Evolutionary conservation across 495 filamentous ascomycete genomes (phyloP).

Genomic region (Daldinia loculata): DNA sequence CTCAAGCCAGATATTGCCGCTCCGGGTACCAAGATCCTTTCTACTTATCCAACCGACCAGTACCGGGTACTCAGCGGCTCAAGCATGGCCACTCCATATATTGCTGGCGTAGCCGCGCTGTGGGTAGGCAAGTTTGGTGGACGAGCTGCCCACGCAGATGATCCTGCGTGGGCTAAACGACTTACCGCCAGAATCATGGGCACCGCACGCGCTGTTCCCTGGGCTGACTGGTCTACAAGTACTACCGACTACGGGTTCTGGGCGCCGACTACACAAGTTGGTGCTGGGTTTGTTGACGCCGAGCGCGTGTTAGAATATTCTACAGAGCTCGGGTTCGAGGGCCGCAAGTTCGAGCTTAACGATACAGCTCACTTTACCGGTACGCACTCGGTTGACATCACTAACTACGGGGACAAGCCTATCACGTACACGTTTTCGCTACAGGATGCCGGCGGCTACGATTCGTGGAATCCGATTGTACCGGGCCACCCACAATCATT

Average conservation of each 20-base stretch:
- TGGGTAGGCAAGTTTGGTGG: slow-evolving; percentile 47
- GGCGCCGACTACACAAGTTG: slow-evolving; percentile 39
- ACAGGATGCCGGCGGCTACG: background rate
- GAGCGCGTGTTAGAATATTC: slow-evolving; percentile 66
- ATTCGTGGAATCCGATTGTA: background rate
- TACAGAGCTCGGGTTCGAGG: slow-evolving; percentile 70
- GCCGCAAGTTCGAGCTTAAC: slow-evolving; percentile 63
- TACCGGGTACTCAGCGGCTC: slow-evolving; percentile 58
- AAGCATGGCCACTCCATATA: slow-evolving; percentile 62
- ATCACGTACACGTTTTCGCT: background rate
- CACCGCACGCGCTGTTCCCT: slow-evolving; percentile 50
- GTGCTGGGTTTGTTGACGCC: slow-evolving; percentile 66
- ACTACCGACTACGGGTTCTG: slow-evolving; percentile 47
- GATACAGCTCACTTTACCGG: slow-evolving; percentile 51
- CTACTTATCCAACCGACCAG: slow-evolving; percentile 50
- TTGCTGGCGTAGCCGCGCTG: slow-evolving; percentile 57
- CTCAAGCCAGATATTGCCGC: slow-evolving; percentile 32
- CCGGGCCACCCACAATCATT: background rate
- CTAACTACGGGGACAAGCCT: background rate
- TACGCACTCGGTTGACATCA: background rate
- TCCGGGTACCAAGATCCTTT: slow-evolving; percentile 59
- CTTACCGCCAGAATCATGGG: slow-evolving; percentile 44
- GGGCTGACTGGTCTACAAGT: slow-evolving; percentile 50
- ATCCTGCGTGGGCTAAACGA: slow-evolving; percentile 34
- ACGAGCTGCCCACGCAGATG: slow-evolving; percentile 22